Percentiles rank a stretch among this genome's conserved stretches.
Evolutionary conservation across 345 rosid genomes (phyloP).

Genomic region (Streptanthus diversifolius): DNA sequence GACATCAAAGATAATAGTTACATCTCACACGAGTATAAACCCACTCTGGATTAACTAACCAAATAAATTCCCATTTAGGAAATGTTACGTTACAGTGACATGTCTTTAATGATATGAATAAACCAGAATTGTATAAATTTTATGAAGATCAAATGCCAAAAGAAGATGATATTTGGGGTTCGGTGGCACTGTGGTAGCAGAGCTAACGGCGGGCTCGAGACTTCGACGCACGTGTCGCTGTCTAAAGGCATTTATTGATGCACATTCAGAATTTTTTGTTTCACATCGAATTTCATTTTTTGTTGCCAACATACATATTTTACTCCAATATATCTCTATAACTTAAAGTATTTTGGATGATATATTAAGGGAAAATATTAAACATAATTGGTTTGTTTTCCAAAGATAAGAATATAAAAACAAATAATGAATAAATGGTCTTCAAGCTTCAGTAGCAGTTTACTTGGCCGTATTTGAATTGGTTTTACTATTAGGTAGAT

Average conservation of each 20-base stretch:
- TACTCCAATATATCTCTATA: slow-evolving; percentile 3
- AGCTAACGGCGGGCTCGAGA: slow-evolving; percentile 37
- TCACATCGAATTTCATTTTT: neutral
- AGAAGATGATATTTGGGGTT: slow-evolving; percentile 12
- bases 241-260: slow-evolving; percentile 23
- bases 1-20: neutral
- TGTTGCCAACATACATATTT: neutral
- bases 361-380: neutral
- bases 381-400: neutral
- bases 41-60: neutral
- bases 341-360: neutral
- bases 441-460: neutral
- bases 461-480: neutral
- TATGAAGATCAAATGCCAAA: slow-evolving; percentile 14
- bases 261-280: slow-evolving; percentile 10
- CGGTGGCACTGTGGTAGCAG: slow-evolving; percentile 21
- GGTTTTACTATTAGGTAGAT: neutral
- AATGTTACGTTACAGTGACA: neutral
- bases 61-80: neutral
- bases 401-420: neutral
- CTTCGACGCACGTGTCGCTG: slow-evolving; percentile 32
- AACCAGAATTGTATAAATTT: neutral
- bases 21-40: neutral
- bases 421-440: neutral
- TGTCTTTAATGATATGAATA: neutral